Evolutionary conservation across 495 filamentous ascomycete genomes (phyloP).

Genomic region (Neurospora discreta): DNA sequence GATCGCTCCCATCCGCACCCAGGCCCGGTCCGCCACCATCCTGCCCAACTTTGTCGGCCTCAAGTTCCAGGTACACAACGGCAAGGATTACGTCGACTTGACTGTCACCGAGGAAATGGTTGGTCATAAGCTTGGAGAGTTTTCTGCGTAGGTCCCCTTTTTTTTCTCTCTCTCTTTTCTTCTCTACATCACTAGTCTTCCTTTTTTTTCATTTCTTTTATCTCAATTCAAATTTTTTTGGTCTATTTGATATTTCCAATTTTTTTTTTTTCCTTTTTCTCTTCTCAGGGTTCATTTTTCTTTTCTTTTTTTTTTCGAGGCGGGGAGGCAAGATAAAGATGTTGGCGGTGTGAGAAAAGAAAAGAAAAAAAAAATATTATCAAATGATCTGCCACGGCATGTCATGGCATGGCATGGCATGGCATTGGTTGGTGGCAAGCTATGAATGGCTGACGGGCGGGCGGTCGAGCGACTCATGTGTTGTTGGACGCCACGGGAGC

Average conservation of each 20-base stretch:
- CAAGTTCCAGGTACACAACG: constrained; percentile 89
- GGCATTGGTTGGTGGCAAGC: neutral
- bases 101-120: constrained; percentile 96
- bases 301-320: no score
- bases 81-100: constrained; percentile 84
- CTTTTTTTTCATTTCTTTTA: neutral
- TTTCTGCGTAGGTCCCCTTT: constrained; percentile 59
- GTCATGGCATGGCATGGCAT: no score
- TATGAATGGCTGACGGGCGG: no score
- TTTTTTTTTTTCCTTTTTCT: no score
- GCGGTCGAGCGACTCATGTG: neutral
- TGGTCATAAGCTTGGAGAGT: constrained; percentile 93
- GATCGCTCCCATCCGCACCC: constrained; percentile 69
- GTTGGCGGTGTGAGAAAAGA: neutral
- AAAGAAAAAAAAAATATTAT: no score
- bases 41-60: constrained; percentile 92
- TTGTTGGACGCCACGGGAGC: neutral
- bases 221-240: no score
- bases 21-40: constrained; percentile 85
- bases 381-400: no score
- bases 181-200: neutral
- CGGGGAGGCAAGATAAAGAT: neutral
- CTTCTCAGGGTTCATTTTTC: no score
- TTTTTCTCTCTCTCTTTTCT: neutral
- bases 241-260: no score